Evolutionary conservation across 2,329 filamentous ascomycete species (phyloP).

Genomic region (Pestalotiopsis sp.): DNA sequence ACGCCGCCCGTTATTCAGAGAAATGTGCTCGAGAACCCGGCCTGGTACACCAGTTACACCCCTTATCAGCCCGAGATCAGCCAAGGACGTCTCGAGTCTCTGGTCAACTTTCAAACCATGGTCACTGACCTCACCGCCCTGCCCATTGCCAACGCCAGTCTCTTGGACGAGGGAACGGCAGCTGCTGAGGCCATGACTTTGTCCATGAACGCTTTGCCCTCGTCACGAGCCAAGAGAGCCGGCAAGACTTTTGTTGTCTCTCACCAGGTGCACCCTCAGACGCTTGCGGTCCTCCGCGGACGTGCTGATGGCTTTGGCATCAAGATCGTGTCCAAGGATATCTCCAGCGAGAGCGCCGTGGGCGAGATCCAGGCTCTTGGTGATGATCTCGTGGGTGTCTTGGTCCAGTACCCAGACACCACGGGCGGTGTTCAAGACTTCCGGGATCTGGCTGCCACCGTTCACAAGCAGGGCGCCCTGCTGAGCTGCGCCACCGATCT

Average conservation of each 20-base stretch:
- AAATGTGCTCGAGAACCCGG: slow-evolving; percentile 89
- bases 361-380: slow-evolving; percentile 73
- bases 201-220: slow-evolving; percentile 75
- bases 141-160: slow-evolving; percentile 85
- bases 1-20: slow-evolving; percentile 89
- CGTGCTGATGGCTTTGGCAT: slow-evolving; percentile 93
- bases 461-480: slow-evolving; percentile 77
- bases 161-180: slow-evolving; percentile 89
- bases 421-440: slow-evolving; percentile 80
- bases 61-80: slow-evolving; percentile 98
- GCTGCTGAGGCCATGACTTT: slow-evolving; percentile 96
- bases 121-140: slow-evolving; percentile 86
- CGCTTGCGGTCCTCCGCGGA: slow-evolving; percentile 79
- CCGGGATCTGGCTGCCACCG: slow-evolving; percentile 70
- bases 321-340: slow-evolving; percentile 72
- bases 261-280: slow-evolving; percentile 81
- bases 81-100: slow-evolving; percentile 87
- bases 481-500: slow-evolving; percentile 90
- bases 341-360: slow-evolving; percentile 63
- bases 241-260: slow-evolving; percentile 87
- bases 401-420: slow-evolving; percentile 95
- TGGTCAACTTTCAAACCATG: slow-evolving; percentile 95
- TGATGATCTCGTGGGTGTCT: slow-evolving; percentile 81
- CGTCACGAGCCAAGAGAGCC: slow-evolving; percentile 70
- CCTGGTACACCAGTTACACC: slow-evolving; percentile 98